Evolutionary conservation across 164 flowering plant species (phyloP), one percentile per base, ranked within the genome.

Genomic region (Tetrastigma voinierianum): DNA sequence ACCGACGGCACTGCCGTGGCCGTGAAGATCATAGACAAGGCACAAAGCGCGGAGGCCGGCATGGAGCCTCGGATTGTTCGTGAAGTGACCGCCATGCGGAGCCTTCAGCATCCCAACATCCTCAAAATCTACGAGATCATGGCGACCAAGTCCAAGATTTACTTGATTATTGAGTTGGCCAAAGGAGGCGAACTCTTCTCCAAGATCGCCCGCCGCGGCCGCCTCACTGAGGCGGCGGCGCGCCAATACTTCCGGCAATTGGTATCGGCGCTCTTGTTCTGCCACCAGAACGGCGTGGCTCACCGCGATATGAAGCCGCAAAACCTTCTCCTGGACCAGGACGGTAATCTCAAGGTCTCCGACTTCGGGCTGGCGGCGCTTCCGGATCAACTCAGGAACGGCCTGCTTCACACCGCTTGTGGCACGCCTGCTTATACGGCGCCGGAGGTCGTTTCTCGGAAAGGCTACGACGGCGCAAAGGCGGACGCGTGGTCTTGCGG

Each of bases 401-500:
- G 84, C 21, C 47, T 86, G 1, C 79, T 90, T 1, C 81, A 78
- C 61, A 90, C 94, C 1, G 82, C 90, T 1, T 90, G 97, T 62
- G 97, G 97, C 1, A 90, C 96, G 0, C 96, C 96, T 54, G 91
- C 89, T 2, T 90, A 80, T 67, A 74, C 90, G 0, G 97, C 94
- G 16, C 97, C 94, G 7, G 95, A 91, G 70, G 80, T 91, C 1
- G 58, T 84, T 1, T 15, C 70, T 14, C 71, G 88, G 23, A 72
- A 70, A 12, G 86, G 56, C 53, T 91, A 91, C 67, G 80, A 81
- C 52, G 93, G 96, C 19, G 62, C 81, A 8, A 83, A 86, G 67
- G 87, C 90, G 10, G 93, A 90, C 24, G 92, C 90, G 0, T 91
- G 94, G 94, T 91, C 97, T 0, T 91, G 97, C 63, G 95, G 97